These are phyloP conservation scores for Amanita subjunquillea DNA, from an alignment of 768 basidiomycete genomes.

Conservation along the genomic window DNA sequence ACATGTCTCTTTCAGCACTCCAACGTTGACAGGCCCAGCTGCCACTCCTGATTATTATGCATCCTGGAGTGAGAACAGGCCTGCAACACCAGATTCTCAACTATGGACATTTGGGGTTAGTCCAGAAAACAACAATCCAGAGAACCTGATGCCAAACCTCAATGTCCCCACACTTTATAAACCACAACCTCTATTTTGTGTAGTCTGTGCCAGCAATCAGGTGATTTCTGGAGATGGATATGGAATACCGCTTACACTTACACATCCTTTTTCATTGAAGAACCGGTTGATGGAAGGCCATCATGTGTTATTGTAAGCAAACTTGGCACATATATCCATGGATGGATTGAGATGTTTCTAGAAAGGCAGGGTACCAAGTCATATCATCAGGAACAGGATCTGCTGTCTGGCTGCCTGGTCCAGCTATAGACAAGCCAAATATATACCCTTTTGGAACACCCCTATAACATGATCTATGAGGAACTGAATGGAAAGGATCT, in stretches of 20 bases:
- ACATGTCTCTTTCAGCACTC: slow-evolving; percentile 28
- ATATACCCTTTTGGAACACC: too few species aligned
- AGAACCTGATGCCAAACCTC: neutral
- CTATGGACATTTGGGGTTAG: too few species aligned
- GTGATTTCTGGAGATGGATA: slow-evolving; percentile 25
- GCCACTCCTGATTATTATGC: slow-evolving; percentile 11
- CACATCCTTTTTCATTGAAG: slow-evolving; percentile 27
- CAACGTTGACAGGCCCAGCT: slow-evolving; percentile 24
- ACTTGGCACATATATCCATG: neutral
- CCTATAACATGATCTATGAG: too few species aligned
- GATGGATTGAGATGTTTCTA: slow-evolving; percentile 20
- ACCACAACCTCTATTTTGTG: slow-evolving; percentile 81
- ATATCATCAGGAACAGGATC: slow-evolving; percentile 91
- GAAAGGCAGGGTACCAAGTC: slow-evolving; percentile 86
- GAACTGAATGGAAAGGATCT: too few species aligned
- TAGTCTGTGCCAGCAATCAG: slow-evolving; percentile 99
- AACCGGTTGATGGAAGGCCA: slow-evolving; percentile 99
- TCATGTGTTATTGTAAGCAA: slow-evolving; percentile 71
- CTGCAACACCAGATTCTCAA: slow-evolving; percentile 1
- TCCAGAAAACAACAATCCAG: neutral
- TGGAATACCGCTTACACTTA: neutral
- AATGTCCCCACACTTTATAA: slow-evolving; percentile 30
- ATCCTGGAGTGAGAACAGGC: slow-evolving; percentile 19
- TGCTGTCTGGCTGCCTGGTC: too few species aligned
- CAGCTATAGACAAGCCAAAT: too few species aligned